Evolutionary conservation across 1,284 basidiomycete genomes (phyloP).

Genomic region (Testicularia cyperi): DNA sequence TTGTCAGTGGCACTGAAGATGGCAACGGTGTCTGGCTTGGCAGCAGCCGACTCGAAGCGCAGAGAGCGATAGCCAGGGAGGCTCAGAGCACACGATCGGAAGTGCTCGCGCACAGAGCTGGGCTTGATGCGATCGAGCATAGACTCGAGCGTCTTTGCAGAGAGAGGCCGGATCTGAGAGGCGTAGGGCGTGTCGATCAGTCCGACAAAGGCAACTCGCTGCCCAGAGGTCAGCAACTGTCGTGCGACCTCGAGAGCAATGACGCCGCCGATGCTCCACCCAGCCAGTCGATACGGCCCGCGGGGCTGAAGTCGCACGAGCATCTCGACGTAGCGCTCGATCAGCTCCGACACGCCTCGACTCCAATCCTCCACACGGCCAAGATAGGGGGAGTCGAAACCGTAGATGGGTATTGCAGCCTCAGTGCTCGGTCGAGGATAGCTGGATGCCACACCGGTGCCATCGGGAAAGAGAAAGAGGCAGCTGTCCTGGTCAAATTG

Average conservation of each 20-base stretch:
- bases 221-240: conserved; percentile 16
- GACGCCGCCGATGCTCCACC: conserved; percentile 42
- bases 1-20: conserved; percentile 15
- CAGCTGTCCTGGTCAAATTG: conserved; percentile 8
- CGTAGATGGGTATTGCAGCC: conserved; percentile 4
- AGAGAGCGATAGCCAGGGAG: conserved; percentile 20
- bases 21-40: conserved; percentile 4
- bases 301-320: conserved; percentile 10
- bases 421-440: conserved; percentile 5
- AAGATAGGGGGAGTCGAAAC: conserved; percentile 35
- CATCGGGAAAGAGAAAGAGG: conserved; percentile 33
- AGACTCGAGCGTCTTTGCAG: conserved; percentile 16
- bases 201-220: conserved; percentile 14
- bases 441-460: conserved; percentile 16
- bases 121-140: conserved; percentile 19
- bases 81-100: conserved; percentile 26
- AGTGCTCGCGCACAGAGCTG: conserved; percentile 25
- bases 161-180: conserved; percentile 18
- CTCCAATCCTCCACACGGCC: conserved; percentile 22
- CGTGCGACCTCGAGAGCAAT: conserved; percentile 28
- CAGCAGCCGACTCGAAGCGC: conserved; percentile 3
- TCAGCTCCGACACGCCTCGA: conserved; percentile 27
- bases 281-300: conserved; percentile 25
- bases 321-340: conserved; percentile 24
- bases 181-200: conserved; percentile 32